These are phyloP conservation scores for Eremomyces bilateralis DNA, from an alignment of 495 filamentous ascomycete species.

Conservation along the genomic window DNA sequence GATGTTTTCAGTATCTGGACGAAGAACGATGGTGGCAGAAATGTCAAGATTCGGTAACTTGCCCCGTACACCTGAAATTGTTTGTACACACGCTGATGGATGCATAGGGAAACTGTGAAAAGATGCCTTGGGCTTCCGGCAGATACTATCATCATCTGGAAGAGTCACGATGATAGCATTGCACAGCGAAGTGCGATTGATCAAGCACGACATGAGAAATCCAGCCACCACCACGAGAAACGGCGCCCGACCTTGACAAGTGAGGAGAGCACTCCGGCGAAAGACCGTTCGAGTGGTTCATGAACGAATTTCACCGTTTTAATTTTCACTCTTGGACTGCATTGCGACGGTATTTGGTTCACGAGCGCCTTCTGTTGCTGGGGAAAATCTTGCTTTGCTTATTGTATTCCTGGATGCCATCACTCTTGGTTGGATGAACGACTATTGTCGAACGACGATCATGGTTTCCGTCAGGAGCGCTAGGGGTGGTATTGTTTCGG, in stretches of 20 bases:
- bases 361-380: no score
- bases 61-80: conserved; percentile 15
- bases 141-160: conserved; percentile 84
- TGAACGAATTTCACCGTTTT: conserved; percentile 1
- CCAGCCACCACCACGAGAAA: conserved; percentile 13
- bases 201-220: conserved; percentile 19
- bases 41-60: conserved; percentile 98
- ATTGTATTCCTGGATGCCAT: no score
- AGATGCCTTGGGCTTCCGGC: conserved; percentile 62
- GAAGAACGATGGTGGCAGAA: conserved; percentile 69
- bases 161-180: conserved; percentile 52
- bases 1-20: conserved; percentile 98
- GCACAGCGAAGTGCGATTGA: conserved; percentile 18
- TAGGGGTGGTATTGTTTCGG: no score
- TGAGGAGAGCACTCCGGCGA: conserved; percentile 8
- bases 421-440: no score
- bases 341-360: no score
- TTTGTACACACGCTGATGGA: neutral
- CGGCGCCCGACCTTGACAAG: conserved; percentile 12
- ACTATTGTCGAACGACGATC: no score
- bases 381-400: no score
- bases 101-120: conserved; percentile 68
- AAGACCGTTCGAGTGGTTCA: conserved; percentile 10
- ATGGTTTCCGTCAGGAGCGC: no score
- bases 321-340: conserved; percentile 1